phyloP scores from a whole-genome alignment of 352 stramenopile genomes.

The Globisporangium nodosum region DNA sequence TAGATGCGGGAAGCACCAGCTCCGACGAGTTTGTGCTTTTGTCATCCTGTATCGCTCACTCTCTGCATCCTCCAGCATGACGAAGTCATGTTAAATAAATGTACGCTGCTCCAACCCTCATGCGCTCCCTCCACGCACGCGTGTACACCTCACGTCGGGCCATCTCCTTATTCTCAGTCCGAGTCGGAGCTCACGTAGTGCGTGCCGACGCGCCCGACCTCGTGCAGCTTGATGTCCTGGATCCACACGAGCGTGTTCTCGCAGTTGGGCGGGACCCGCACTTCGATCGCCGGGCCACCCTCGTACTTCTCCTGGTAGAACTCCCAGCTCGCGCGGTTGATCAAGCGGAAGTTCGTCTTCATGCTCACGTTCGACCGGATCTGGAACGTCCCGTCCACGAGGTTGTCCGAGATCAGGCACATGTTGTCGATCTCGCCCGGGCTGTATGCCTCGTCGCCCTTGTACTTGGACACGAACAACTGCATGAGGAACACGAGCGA shows the following conservation, averaged over 20 bases:
- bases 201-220: slow-evolving; percentile 51
- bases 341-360: slow-evolving; percentile 75
- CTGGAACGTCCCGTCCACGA: slow-evolving; percentile 61
- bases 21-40: not conserved
- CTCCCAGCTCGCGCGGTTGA: slow-evolving; percentile 78
- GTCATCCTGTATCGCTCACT: too few relatives aligned
- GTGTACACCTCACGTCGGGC: too few relatives aligned
- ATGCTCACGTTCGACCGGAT: slow-evolving; percentile 49
- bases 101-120: not conserved
- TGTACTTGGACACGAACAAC: slow-evolving; percentile 71
- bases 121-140: too few relatives aligned
- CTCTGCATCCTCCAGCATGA: too few relatives aligned
- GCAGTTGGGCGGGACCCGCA: slow-evolving; percentile 53
- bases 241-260: slow-evolving; percentile 49
- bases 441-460: slow-evolving; percentile 45
- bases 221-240: slow-evolving; percentile 38
- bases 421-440: slow-evolving; percentile 72
- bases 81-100: not conserved
- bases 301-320: slow-evolving; percentile 69
- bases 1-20: not conserved
- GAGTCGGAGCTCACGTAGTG: slow-evolving; percentile 57
- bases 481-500: not conserved
- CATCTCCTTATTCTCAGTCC: slow-evolving; percentile 8
- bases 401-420: slow-evolving; percentile 60
- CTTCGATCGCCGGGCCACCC: slow-evolving; percentile 61